Conservation (phyloP, 2,329 filamentous ascomycete genomes). For the Penicillium sp. region DNA sequence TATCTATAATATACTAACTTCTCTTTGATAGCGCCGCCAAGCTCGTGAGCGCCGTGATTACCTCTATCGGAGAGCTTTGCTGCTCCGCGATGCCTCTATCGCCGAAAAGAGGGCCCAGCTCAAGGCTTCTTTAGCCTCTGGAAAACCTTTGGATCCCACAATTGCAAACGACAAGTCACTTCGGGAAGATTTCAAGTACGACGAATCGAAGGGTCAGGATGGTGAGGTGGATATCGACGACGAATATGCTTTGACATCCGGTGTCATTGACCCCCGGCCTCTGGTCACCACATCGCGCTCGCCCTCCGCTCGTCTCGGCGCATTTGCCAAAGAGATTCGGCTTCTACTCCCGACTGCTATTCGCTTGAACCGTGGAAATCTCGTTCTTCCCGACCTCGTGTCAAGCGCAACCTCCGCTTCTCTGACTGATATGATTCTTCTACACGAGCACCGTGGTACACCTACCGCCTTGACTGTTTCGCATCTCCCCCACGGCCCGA, state of each 20-base stretch:
- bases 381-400: slow-evolving; percentile 84
- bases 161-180: slow-evolving; percentile 86
- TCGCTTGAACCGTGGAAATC: slow-evolving; percentile 86
- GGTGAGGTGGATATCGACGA: slow-evolving; percentile 83
- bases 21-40: slow-evolving; percentile 64
- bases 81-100: slow-evolving; percentile 88
- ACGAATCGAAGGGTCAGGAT: slow-evolving; percentile 80
- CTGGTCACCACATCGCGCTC: slow-evolving; percentile 90
- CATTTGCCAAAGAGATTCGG: slow-evolving; percentile 91
- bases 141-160: slow-evolving; percentile 78
- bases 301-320: slow-evolving; percentile 79
- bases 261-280: slow-evolving; percentile 84
- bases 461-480: slow-evolving; percentile 87
- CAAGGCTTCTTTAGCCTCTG: slow-evolving; percentile 82
- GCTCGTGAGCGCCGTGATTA: slow-evolving; percentile 82
- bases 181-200: slow-evolving; percentile 88
- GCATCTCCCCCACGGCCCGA: slow-evolving; percentile 87
- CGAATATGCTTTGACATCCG: slow-evolving; percentile 89
- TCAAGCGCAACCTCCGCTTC: slow-evolving; percentile 78
- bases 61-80: slow-evolving; percentile 85
- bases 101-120: slow-evolving; percentile 88
- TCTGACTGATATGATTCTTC: slow-evolving; percentile 80
- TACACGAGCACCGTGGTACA: slow-evolving; percentile 91
- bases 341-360: slow-evolving; percentile 83
- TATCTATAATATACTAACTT: not conserved